Conservation (phyloP, 257 asterid species). For the Schizonepeta tenuifolia region DNA sequence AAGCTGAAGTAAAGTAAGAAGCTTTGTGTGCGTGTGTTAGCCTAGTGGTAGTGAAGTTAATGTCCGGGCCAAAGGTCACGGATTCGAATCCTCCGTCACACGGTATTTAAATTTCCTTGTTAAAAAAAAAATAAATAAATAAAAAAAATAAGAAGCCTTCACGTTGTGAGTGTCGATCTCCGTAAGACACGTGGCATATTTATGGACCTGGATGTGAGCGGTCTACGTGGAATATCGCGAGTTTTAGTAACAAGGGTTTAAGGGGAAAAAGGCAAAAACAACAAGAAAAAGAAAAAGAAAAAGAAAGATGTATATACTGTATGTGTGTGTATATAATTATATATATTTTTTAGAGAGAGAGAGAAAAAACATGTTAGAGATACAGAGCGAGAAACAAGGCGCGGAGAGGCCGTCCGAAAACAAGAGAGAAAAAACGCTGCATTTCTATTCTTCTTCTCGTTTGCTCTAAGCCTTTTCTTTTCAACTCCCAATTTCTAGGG, state of each 20-base stretch:
- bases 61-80: no score
- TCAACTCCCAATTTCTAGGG: conserved; percentile 55
- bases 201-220: conserved; percentile 51
- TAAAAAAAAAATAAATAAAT: no score
- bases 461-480: conserved; percentile 45
- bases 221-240: conserved; percentile 52
- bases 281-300: no score
- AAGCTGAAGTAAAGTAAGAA: no score
- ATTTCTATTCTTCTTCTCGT: conserved; percentile 35
- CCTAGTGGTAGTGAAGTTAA: no score
- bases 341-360: conserved; percentile 48
- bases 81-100: no score
- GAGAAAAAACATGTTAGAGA: conserved; percentile 13
- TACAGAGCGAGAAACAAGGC: conserved; percentile 95
- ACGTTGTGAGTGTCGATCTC: conserved; percentile 49
- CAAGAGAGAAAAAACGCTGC: conserved; percentile 50
- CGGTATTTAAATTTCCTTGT: no score
- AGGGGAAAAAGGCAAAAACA: background rate
- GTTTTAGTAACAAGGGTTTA: conserved; percentile 54
- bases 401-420: conserved; percentile 90
- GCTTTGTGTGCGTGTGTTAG: no score
- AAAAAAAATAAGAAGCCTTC: conserved; percentile 42
- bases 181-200: conserved; percentile 53
- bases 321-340: background rate
- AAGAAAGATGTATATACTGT: background rate